A percentile compares a stretch with the other conserved stretches of the same genome.
Conservation (phyloP, 1,284 basidiomycete genomes). For the Cryptococcus amylolentus region DNA sequence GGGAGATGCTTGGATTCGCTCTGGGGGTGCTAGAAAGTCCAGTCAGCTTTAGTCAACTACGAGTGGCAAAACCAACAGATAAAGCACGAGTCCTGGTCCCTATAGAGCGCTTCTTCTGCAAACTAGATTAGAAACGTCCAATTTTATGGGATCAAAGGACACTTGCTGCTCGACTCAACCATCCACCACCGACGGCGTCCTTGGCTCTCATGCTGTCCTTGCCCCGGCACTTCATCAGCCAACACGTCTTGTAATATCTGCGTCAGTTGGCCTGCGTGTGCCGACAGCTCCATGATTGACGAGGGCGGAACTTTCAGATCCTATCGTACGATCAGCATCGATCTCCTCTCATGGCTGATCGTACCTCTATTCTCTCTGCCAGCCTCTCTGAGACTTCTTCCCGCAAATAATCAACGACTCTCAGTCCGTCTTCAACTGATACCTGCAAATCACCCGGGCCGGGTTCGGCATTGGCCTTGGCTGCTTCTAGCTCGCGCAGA, state of each 20-base stretch:
- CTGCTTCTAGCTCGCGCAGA: conserved; percentile 47
- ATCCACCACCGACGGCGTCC: conserved; percentile 53
- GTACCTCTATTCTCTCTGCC: conserved; percentile 78
- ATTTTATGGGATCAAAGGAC: not conserved
- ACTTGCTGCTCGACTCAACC: conserved; percentile 80
- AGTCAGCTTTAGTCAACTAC: not conserved
- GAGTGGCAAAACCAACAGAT: conserved; percentile 16
- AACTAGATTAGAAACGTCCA: not conserved
- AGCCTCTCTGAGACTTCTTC: conserved; percentile 86
- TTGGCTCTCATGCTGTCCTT: conserved; percentile 7
- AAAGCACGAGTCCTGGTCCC: conserved; percentile 52
- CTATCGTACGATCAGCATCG: conserved; percentile 51
- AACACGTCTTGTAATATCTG: conserved; percentile 72
- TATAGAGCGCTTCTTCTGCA: conserved; percentile 61
- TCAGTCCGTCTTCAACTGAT: conserved; percentile 8
- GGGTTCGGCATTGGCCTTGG: not conserved
- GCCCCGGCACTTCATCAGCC: conserved; percentile 59
- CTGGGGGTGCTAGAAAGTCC: conserved; percentile 17
- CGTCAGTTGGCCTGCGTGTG: conserved; percentile 91
- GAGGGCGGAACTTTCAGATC: conserved; percentile 85
- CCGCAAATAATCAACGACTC: conserved; percentile 86
- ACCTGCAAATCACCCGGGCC: not conserved
- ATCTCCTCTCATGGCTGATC: conserved; percentile 17
- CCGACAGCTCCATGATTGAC: conserved; percentile 80
- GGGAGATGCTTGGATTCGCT: conserved; percentile 31